A percentile compares a stretch with the other conserved stretches of the same genome.
Evolutionary conservation across 202 grass and related monocot species (phyloP).

Genomic region (Saccharum hybrid): DNA sequence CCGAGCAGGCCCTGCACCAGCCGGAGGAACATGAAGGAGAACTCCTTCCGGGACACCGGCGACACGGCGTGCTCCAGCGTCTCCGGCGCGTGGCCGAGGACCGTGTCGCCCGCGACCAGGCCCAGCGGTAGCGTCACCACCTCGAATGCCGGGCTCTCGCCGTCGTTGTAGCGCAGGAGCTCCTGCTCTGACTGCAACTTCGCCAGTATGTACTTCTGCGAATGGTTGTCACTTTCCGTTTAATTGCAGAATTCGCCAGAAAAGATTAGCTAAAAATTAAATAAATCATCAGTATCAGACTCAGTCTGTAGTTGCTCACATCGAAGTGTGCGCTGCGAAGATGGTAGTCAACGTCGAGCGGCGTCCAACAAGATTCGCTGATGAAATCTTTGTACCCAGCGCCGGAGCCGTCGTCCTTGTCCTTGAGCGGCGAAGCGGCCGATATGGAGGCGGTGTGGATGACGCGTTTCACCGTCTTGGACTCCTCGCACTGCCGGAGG

Average conservation of each 20-base stretch:
- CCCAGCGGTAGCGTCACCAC: conserved; percentile 51
- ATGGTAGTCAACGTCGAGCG: conserved; percentile 40
- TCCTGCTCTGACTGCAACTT: conserved; percentile 59
- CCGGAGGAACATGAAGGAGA: too few species aligned
- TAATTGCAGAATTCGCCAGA: too few species aligned
- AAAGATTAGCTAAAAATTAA: not conserved
- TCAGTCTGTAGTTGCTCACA: not conserved
- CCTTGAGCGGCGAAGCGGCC: conserved; percentile 40
- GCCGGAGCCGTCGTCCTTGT: conserved; percentile 3
- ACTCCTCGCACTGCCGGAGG: conserved; percentile 45
- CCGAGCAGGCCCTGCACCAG: too few species aligned
- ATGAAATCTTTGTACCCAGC: conserved; percentile 6
- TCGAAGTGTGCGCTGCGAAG: conserved; percentile 15
- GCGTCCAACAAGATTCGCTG: conserved; percentile 57
- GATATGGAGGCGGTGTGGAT: conserved; percentile 56
- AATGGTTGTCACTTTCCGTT: not conserved
- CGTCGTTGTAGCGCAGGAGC: conserved; percentile 32
- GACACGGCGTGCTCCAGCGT: too few species aligned
- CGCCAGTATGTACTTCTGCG: conserved; percentile 42
- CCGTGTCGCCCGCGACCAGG: conserved; percentile 45
- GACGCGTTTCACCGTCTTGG: conserved; percentile 60
- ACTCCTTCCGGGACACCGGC: too few species aligned
- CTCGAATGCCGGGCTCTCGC: conserved; percentile 36
- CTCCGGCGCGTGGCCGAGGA: not conserved
- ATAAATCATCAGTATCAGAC: too few species aligned